Evolutionary conservation across 192 early-diverging fungal species (phyloP).

Genomic region (Gryganskiella cystojenkinii): DNA sequence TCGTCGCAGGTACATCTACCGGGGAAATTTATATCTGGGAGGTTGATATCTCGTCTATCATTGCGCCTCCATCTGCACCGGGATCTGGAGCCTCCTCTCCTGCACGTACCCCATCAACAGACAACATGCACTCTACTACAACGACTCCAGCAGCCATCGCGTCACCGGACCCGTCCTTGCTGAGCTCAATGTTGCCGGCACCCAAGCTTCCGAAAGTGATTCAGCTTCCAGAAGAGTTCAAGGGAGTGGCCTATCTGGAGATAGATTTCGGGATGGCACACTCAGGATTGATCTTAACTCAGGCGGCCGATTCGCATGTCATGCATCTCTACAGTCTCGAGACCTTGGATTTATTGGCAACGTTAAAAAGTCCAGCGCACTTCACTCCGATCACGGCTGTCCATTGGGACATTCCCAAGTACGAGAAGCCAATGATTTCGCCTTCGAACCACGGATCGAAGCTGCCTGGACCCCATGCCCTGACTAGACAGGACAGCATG

Average conservation of each 20-base stretch:
- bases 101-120: background rate
- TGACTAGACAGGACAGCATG: conserved; percentile 13
- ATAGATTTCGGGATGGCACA: conserved; percentile 24
- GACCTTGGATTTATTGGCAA: conserved; percentile 22
- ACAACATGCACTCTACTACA: background rate
- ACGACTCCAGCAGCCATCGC: background rate
- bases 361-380: conserved; percentile 41
- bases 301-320: conserved; percentile 14
- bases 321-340: conserved; percentile 41
- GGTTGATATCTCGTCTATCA: conserved; percentile 20
- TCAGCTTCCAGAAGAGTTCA: conserved; percentile 28
- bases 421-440: conserved; percentile 46
- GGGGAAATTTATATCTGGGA: conserved; percentile 42
- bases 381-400: conserved; percentile 32
- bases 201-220: background rate
- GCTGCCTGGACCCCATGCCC: background rate
- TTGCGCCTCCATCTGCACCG: conserved; percentile 8
- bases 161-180: too few relatives aligned
- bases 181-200: background rate
- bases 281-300: conserved; percentile 22
- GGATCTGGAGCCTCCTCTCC: conserved; percentile 16
- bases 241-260: conserved; percentile 31
- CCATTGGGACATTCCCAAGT: conserved; percentile 38
- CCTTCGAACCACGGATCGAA: conserved; percentile 1
- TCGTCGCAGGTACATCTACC: conserved; percentile 35